Evolutionary conservation across 2,329 filamentous ascomycete species (phyloP).

Genomic region (Aspergillus pseudoglaucus): DNA sequence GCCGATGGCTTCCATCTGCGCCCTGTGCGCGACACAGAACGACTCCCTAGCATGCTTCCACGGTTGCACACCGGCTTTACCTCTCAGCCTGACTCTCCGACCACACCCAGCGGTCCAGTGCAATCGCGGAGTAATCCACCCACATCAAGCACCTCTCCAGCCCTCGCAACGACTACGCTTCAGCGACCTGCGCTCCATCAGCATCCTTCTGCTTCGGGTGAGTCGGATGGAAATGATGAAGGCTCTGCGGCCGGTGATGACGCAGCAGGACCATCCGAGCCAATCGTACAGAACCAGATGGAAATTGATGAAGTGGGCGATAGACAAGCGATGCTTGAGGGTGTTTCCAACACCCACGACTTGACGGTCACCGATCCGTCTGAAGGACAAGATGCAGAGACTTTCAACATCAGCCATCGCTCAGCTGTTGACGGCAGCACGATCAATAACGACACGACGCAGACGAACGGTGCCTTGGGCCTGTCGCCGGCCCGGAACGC

Average conservation of each 20-base stretch:
- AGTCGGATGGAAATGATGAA: conserved; percentile 76
- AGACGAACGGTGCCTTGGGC: conserved; percentile 61
- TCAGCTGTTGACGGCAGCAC: conserved; percentile 79
- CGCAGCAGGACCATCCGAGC: conserved; percentile 49
- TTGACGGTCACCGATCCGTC: conserved; percentile 72
- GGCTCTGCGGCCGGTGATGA: conserved; percentile 73
- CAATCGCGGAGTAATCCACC: conserved; percentile 43
- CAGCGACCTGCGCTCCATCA: conserved; percentile 82
- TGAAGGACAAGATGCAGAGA: conserved; percentile 77
- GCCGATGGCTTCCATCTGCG: conserved; percentile 67
- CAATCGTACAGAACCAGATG: conserved; percentile 70
- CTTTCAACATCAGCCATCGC: conserved; percentile 89
- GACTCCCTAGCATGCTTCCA: conserved; percentile 74
- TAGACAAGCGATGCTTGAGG: conserved; percentile 68
- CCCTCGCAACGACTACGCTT: conserved; percentile 38
- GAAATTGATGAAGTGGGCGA: conserved; percentile 85
- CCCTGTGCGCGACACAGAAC: conserved; percentile 73
- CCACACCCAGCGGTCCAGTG: conserved; percentile 68
- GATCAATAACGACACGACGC: conserved; percentile 62
- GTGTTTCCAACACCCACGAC: conserved; percentile 62
- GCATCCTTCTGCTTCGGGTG: conserved; percentile 77
- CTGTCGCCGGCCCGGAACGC: conserved; percentile 61
- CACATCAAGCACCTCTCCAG: conserved; percentile 48
- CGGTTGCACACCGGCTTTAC: conserved; percentile 61
- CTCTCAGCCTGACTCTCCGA: conserved; percentile 90